Evolutionary conservation across 345 rosid genomes (phyloP).

Genomic region (Populus ilicifolia): DNA sequence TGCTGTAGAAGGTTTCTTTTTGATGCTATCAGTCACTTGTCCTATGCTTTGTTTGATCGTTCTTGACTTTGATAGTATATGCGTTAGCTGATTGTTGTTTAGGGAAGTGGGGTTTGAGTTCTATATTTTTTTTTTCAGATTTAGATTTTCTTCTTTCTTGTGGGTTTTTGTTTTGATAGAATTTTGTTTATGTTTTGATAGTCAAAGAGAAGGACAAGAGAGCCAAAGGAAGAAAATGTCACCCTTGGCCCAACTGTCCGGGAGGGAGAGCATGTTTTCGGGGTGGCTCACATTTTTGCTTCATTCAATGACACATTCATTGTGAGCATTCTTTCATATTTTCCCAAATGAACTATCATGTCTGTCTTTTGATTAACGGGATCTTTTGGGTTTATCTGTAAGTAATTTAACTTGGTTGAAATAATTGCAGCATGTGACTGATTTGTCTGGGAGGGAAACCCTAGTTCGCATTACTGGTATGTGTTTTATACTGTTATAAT

Average conservation of each 20-base stretch:
- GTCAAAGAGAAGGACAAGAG: slow-evolving; percentile 73
- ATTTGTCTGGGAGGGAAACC: slow-evolving; percentile 88
- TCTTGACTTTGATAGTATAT: background rate
- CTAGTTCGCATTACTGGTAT: slow-evolving; percentile 85
- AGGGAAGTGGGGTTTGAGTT: background rate
- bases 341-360: background rate
- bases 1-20: no score
- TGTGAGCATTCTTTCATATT: slow-evolving; percentile 33
- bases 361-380: background rate
- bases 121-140: background rate
- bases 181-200: slow-evolving; percentile 12
- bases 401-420: background rate
- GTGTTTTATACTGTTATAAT: background rate
- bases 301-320: slow-evolving; percentile 91
- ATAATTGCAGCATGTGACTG: slow-evolving; percentile 73
- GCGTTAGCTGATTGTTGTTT: background rate
- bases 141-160: background rate
- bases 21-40: no score
- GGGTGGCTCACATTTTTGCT: slow-evolving; percentile 85
- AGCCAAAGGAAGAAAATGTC: slow-evolving; percentile 82
- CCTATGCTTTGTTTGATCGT: background rate
- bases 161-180: background rate
- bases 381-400: background rate
- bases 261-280: slow-evolving; percentile 79
- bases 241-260: slow-evolving; percentile 73